Evolutionary conservation across 805 yeast genomes (phyloP), one percentile per base, ranked within the genome.

Genomic region (Zygoascus tannicola): DNA sequence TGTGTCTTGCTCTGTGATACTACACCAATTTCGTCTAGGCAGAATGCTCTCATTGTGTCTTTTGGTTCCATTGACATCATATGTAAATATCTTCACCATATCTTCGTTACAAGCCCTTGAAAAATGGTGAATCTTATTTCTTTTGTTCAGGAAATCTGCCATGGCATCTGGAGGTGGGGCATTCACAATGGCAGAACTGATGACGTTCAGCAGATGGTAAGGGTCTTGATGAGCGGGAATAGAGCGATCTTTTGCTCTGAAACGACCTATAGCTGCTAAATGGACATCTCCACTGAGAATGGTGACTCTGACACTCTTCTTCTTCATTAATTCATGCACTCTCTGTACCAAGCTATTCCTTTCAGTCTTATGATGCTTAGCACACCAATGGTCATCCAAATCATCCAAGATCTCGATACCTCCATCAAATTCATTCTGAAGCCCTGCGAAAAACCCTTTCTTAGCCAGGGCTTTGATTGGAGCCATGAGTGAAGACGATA

Each of bases 361-460:
- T 64, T 90, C 98, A 40, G 64, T 63, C 60, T 90, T 92, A 65
- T 90, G 98, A 59, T 80, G 75, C 47, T 72, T 72, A 3, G 95
- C 81, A 61, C 97, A 87, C 98, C 98, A 90, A 65, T 90, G 97
- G 60, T 90, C 98, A 57, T 87, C 81, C 62, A 92, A 70, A 60
- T 90, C 97, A 58, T 92, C 97, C 52, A 92, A 71, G 14, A 90
- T 76, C 64, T 90, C 97, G 4, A 90, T 79, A 34, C 82, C 77
- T 1, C 97, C 97, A 59, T 88, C 96, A 56, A 88, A 90, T 53
- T 85, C 92, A 58, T 92, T 90, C 21, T 86, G 86, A 28, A 90
- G 63, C 0, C 95, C 94, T 47, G 73, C 71, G 40, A 78, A 74
- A 30, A 80, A 59, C 34, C 83, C 63, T 7, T 56, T 50, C 40